Percentiles rank a stretch among this genome's conserved stretches.
phyloP scores from a whole-genome alignment of 306 rosid species.

The Pyrus bretschneideri region DNA sequence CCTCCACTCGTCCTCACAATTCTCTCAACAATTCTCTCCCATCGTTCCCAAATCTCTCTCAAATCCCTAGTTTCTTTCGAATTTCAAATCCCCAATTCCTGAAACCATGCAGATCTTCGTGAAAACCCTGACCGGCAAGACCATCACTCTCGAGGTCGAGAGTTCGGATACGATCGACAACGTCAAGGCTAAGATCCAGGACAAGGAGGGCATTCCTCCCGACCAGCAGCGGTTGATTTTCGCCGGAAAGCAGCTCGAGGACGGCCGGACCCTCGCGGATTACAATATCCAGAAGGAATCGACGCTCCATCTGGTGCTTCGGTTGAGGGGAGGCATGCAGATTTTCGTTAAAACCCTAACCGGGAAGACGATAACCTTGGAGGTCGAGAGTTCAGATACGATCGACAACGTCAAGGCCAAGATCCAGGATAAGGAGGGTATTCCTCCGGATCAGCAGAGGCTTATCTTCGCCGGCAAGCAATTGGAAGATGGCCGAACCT shows the following conservation, averaged over 20 bases:
- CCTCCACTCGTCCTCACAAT: neutral
- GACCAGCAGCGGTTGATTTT: conserved; percentile 36
- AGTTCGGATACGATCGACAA: conserved; percentile 41
- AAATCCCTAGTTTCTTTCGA: neutral
- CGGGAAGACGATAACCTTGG: conserved; percentile 30
- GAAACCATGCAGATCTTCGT: conserved; percentile 31
- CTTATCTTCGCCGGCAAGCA: conserved; percentile 35
- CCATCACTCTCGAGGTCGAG: conserved; percentile 37
- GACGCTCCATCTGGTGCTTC: conserved; percentile 10
- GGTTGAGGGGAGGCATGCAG: neutral
- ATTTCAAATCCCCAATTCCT: too few species aligned
- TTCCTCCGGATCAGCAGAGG: conserved; percentile 33
- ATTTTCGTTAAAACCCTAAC: conserved; percentile 25
- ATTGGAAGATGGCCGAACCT: conserved; percentile 30
- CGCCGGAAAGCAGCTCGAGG: conserved; percentile 34
- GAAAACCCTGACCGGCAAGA: conserved; percentile 33
- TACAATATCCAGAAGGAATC: conserved; percentile 45
- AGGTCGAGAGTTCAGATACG: conserved; percentile 44
- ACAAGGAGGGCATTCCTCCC: conserved; percentile 29
- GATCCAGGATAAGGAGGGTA: conserved; percentile 38
- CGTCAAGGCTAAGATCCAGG: conserved; percentile 43
- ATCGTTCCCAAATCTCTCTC: too few species aligned
- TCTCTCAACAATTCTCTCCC: neutral
- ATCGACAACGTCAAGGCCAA: conserved; percentile 43
- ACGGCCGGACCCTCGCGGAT: conserved; percentile 30